A percentile compares a stretch with the other conserved stretches of the same genome.
These are phyloP conservation scores for Pyrus hybrid DNA, from an alignment of 331 rosid species.

Conservation along the genomic window DNA sequence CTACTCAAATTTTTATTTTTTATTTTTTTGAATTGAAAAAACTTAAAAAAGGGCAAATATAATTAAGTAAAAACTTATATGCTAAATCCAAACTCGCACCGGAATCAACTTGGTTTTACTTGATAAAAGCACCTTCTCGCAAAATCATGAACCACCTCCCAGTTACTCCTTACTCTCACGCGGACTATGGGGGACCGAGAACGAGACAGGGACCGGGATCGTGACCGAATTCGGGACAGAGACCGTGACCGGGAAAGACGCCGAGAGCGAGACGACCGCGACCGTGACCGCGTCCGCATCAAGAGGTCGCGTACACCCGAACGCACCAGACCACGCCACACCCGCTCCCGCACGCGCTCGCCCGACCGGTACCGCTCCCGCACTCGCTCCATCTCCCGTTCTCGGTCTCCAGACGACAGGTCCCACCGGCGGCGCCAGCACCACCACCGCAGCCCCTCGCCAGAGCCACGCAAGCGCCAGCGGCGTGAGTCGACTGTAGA, in stretches of 20 bases:
- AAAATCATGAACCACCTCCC: background rate
- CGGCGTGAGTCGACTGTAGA: constrained; percentile 48
- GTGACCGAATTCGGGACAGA: constrained; percentile 27
- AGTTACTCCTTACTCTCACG: background rate
- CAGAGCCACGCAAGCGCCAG: constrained; percentile 70
- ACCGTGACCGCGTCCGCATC: constrained; percentile 45
- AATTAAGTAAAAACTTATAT: too few relatives aligned
- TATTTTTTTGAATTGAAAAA: too few relatives aligned
- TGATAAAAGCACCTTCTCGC: background rate
- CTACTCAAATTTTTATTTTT: too few relatives aligned
- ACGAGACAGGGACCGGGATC: constrained; percentile 32
- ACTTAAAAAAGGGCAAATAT: too few relatives aligned
- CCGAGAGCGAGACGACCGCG: constrained; percentile 16
- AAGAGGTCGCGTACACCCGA: constrained; percentile 79
- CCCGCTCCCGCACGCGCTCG: constrained; percentile 60
- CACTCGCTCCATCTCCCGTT: constrained; percentile 27
- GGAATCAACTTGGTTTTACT: too few relatives aligned
- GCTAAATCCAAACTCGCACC: too few relatives aligned
- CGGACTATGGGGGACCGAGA: constrained; percentile 60
- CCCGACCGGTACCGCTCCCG: constrained; percentile 27
- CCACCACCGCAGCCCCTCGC: constrained; percentile 63
- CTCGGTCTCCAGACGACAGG: constrained; percentile 57
- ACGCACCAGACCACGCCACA: constrained; percentile 55
- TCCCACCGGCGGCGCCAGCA: constrained; percentile 54
- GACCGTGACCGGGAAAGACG: constrained; percentile 24